These are phyloP conservation scores for Plasmodium gallinaceum DNA, from an alignment of 169 alveolate genomes.

Conservation along the genomic window DNA sequence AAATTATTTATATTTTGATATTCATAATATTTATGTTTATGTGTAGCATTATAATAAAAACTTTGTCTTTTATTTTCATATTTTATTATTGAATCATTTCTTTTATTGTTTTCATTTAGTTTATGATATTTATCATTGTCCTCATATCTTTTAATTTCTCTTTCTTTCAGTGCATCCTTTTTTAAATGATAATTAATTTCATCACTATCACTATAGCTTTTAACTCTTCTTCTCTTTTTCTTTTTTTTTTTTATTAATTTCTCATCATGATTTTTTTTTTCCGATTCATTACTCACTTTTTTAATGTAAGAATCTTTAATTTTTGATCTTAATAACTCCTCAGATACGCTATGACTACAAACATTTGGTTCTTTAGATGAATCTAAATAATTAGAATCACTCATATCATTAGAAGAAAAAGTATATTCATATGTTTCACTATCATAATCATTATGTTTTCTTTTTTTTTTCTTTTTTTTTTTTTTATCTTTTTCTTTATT, in stretches of 20 bases:
- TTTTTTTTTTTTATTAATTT: not conserved
- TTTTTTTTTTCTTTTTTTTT: slow-evolving; percentile 2
- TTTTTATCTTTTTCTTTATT: slow-evolving; percentile 15
- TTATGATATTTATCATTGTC: too few relatives aligned
- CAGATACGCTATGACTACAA: not conserved
- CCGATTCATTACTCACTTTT: not conserved
- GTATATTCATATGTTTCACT: slow-evolving; percentile 10
- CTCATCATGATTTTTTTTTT: slow-evolving; percentile 1
- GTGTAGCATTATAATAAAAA: not conserved
- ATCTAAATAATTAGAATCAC: not conserved
- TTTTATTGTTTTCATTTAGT: slow-evolving; percentile 1
- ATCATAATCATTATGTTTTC: not conserved
- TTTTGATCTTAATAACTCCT: not conserved
- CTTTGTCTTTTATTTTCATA: slow-evolving; percentile 5
- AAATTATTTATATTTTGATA: not conserved
- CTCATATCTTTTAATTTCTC: not conserved
- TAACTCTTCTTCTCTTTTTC: slow-evolving; percentile 4
- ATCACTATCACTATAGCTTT: not conserved
- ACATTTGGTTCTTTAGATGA: not conserved
- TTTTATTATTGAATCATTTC: not conserved
- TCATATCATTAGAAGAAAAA: not conserved
- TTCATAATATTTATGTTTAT: not conserved
- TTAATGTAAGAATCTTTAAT: not conserved
- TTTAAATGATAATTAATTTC: not conserved
- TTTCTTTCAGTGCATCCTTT: not conserved